Percentiles rank a stretch among this genome's conserved stretches.
Conservation (phyloP, 441 rosid species). For the Corymbia calophylla region DNA sequence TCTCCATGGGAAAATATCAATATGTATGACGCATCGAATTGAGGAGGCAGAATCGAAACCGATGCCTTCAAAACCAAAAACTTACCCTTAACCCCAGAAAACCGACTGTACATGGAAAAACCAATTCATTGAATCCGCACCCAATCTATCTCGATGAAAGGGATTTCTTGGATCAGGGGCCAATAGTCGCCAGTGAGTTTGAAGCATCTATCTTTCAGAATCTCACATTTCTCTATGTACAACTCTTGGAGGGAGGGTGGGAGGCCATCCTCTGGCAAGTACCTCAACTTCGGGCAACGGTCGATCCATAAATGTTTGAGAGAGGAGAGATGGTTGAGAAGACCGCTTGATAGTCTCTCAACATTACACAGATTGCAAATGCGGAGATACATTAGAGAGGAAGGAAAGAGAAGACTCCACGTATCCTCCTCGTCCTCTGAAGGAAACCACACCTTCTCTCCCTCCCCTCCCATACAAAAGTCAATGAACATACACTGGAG, state of each 20-base stretch:
- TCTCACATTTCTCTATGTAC: not conserved
- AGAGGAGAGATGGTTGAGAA: not conserved
- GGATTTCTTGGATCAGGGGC: not conserved
- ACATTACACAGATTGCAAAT: not conserved
- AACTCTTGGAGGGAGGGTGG: not conserved
- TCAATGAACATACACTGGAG: not conserved
- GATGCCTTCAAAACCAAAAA: not conserved
- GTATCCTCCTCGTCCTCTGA: not conserved
- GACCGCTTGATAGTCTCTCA: not conserved
- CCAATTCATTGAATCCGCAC: not conserved
- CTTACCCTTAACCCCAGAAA: not conserved
- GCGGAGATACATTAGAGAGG: not conserved
- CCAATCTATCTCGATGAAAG: not conserved
- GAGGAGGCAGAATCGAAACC: not conserved
- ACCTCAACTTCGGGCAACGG: not conserved
- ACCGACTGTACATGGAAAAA: not conserved
- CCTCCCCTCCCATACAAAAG: not conserved
- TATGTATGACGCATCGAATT: not conserved
- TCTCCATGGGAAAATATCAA: not conserved
- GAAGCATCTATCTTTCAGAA: not conserved
- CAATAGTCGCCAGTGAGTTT: not conserved
- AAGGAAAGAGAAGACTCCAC: not conserved
- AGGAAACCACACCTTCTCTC: not conserved
- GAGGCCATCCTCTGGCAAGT: not conserved
- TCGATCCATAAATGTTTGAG: not conserved